Evolutionary conservation across 2,329 filamentous ascomycete species (phyloP), one percentile per base, ranked within the genome.

Genomic region (Claviceps paspali): DNA sequence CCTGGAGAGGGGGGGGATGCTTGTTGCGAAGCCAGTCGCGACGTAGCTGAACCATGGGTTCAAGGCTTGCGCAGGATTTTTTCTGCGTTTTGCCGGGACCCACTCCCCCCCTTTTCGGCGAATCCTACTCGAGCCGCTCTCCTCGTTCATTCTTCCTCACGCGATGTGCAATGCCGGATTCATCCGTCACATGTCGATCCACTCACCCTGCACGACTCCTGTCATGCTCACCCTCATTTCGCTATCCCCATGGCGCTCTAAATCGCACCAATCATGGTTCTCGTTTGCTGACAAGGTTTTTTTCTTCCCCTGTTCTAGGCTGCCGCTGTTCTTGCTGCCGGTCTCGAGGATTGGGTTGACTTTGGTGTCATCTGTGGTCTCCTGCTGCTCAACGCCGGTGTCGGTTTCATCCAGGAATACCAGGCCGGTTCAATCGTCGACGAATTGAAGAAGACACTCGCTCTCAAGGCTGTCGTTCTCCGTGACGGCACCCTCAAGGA

Each of bases 361-460:
- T 88, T 93, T 53, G 85, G 83, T 68, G 84, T 93, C 53, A 93
- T 93, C 49, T 85, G 80, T 59, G 84, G 65, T 53, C 69, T 92
- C 35, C 71, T 93, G 8, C 57, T 92, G 47, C 79, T 93, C 46
- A 93, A 93, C 64, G 85, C 85, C 29, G 65, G 63, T 45, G 85
- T 93, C 45, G 84, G 85, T 63, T 93, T 92, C 62, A 67, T 87
- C 42, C 85, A 93, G 59, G 85, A 93, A 63, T 92, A 72, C 62
- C 83, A 92, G 62, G 85, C 85, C 43, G 85, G 82, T 55, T 87
- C 81, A 39, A 91, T 92, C 45, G 84, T 93, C 62, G 83, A 88
- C 34, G 83, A 91, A 57, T 64, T 93, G 52, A 92, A 92, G 69
- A 87, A 91, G 67, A 88, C 82, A 38, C 73, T 92, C 28, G 85